A percentile compares a stretch with the other conserved stretches of the same genome.
Evolutionary conservation across 192 early-diverging fungal genomes (phyloP).

Genomic region (Physocladia obscura): DNA sequence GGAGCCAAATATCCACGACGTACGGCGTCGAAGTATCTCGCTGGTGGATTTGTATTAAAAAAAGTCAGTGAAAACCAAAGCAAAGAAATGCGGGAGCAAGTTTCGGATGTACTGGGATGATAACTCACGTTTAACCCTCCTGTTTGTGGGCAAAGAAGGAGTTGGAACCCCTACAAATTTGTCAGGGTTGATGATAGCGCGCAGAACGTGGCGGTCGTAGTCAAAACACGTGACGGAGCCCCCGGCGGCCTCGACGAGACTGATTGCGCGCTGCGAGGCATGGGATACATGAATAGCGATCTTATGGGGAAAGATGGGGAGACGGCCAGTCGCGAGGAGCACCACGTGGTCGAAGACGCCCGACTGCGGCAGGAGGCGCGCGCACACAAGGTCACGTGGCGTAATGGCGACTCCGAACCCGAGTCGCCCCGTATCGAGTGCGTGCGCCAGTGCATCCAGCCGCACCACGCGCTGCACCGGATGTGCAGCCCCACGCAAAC

Average conservation of each 20-base stretch:
- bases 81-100: constrained; percentile 9
- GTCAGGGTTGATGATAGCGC: constrained; percentile 76
- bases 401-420: constrained; percentile 80
- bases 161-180: constrained; percentile 71
- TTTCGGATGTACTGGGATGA: constrained; percentile 10
- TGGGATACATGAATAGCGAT: constrained; percentile 84
- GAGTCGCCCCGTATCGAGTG: constrained; percentile 81
- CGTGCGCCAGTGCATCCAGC: constrained; percentile 88
- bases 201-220: constrained; percentile 71
- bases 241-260: constrained; percentile 76
- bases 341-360: constrained; percentile 84
- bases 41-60: constrained; percentile 13
- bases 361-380: constrained; percentile 58
- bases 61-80: constrained; percentile 4
- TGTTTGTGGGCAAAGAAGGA: constrained; percentile 50
- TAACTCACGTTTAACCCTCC: too few relatives aligned
- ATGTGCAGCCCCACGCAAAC: constrained; percentile 53
- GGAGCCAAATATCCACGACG: constrained; percentile 80
- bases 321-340: constrained; percentile 71
- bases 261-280: constrained; percentile 76
- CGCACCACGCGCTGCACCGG: too few relatives aligned
- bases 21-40: constrained; percentile 65
- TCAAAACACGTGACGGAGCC: constrained; percentile 81
- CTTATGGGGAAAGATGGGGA: neutral
- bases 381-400: constrained; percentile 67